Evolutionary conservation across 2,329 filamentous ascomycete species (phyloP).

Genomic region (Ophiostoma himal-ulmi): DNA sequence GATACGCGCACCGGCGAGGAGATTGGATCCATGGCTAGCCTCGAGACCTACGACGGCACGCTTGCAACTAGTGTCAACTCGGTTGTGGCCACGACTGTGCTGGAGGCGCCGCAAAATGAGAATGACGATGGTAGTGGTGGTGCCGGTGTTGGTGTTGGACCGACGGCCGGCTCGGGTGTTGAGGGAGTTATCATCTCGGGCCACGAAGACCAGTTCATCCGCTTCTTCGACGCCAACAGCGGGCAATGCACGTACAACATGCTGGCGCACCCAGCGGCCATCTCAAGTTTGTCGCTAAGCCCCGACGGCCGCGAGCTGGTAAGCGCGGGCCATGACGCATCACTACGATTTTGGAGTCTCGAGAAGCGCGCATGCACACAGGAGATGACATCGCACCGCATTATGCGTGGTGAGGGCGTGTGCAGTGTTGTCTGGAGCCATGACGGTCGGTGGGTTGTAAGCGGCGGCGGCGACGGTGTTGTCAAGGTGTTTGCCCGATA

Average conservation of each 20-base stretch:
- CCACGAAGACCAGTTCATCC: conserved; percentile 91
- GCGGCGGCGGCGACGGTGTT: conserved; percentile 87
- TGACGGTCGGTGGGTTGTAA: conserved; percentile 90
- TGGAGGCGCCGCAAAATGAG: conserved; percentile 65
- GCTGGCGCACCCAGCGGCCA: conserved; percentile 90
- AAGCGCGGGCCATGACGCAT: conserved; percentile 91
- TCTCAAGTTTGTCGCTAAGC: conserved; percentile 84
- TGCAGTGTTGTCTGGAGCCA: conserved; percentile 94
- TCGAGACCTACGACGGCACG: conserved; percentile 89
- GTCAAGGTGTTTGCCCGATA: conserved; percentile 80
- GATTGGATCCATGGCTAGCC: conserved; percentile 84
- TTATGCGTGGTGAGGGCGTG: conserved; percentile 94
- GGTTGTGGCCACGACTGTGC: conserved; percentile 77
- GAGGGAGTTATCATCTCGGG: conserved; percentile 94
- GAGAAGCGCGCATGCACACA: conserved; percentile 94
- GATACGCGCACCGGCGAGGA: conserved; percentile 90
- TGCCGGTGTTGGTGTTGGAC: conserved; percentile 31
- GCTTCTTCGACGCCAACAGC: conserved; percentile 97
- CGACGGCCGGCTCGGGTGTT: conserved; percentile 58
- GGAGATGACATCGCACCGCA: conserved; percentile 84
- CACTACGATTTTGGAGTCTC: conserved; percentile 91
- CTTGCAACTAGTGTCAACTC: conserved; percentile 75
- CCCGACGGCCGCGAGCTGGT: conserved; percentile 92
- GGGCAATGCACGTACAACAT: conserved; percentile 99
- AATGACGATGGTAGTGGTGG: conserved; percentile 51